A percentile compares a stretch with the other conserved stretches of the same genome.
Conservation (phyloP, 108 stramenopile genomes). For the Schizochytrium sp. region DNA sequence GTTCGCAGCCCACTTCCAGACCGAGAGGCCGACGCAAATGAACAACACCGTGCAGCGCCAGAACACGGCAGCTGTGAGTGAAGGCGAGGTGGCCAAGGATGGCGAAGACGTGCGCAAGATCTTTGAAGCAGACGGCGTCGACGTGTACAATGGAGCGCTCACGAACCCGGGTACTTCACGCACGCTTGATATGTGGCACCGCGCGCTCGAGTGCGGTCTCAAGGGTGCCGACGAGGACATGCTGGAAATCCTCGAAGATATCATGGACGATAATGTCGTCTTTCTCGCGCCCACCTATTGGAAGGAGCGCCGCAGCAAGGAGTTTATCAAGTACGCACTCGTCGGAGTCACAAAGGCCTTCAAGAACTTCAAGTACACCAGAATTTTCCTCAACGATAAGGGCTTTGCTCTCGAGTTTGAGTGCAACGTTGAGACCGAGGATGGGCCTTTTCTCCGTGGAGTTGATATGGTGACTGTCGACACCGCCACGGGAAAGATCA, state of each 20-base stretch:
- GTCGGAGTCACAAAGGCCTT: conserved; percentile 8
- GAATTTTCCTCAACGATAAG: background rate
- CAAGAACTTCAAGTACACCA: conserved; percentile 13
- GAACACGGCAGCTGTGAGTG: background rate
- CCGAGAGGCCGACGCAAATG: background rate
- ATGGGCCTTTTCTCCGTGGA: background rate
- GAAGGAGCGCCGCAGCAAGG: conserved; percentile 2
- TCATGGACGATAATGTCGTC: background rate
- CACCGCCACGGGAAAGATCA: background rate
- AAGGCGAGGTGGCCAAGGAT: background rate
- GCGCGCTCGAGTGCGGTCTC: background rate
- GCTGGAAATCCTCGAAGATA: background rate
- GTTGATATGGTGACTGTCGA: background rate
- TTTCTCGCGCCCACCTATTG: conserved; percentile 11
- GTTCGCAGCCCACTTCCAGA: background rate
- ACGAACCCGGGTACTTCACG: background rate
- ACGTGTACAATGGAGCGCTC: background rate
- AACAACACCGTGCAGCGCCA: background rate
- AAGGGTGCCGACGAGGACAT: background rate
- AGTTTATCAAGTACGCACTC: background rate
- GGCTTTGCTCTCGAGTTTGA: background rate
- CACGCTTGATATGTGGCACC: background rate
- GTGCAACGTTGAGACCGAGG: background rate
- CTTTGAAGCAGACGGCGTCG: background rate
- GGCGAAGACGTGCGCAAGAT: background rate